These are phyloP conservation scores for Boletus fagicola DNA, from an alignment of 768 basidiomycete species.

Conservation along the genomic window DNA sequence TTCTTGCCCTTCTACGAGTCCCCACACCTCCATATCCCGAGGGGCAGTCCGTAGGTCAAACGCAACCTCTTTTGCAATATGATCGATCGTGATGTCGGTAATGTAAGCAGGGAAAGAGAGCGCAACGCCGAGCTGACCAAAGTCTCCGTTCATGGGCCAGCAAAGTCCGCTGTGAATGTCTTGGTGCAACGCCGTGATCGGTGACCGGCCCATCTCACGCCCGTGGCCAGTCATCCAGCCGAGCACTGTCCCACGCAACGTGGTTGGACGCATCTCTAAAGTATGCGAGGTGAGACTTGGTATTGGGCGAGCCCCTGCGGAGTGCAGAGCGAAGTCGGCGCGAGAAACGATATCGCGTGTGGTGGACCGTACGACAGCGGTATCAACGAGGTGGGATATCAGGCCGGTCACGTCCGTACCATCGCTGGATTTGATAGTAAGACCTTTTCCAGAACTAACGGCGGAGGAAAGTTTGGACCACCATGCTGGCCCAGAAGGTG, in stretches of 20 bases:
- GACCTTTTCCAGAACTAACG: conserved; percentile 41
- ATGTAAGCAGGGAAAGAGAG: conserved; percentile 62
- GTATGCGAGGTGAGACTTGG: conserved; percentile 83
- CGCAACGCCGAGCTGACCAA: conserved; percentile 80
- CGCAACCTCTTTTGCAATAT: conserved; percentile 79
- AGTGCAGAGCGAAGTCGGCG: conserved; percentile 83
- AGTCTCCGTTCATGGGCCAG: conserved; percentile 84
- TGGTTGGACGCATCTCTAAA: conserved; percentile 59
- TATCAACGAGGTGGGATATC: conserved; percentile 73
- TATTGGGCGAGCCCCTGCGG: conserved; percentile 76
- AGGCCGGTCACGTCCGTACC: conserved; percentile 72
- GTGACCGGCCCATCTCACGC: conserved; percentile 70
- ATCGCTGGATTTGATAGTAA: conserved; percentile 70
- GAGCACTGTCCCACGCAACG: conserved; percentile 46
- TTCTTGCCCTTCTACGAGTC: conserved; percentile 73
- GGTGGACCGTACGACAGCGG: conserved; percentile 62
- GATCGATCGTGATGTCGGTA: conserved; percentile 79
- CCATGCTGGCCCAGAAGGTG: conserved; percentile 53
- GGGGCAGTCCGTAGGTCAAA: conserved; percentile 82
- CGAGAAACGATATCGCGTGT: conserved; percentile 77
- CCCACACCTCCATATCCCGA: conserved; percentile 88
- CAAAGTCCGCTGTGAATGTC: conserved; percentile 82
- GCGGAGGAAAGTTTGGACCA: conserved; percentile 63
- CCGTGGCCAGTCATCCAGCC: conserved; percentile 62
- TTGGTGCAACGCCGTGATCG: conserved; percentile 84